Base-by-base conservation (phyloP, 768 basidiomycete species). In the Kwoniella sp. region DNA sequence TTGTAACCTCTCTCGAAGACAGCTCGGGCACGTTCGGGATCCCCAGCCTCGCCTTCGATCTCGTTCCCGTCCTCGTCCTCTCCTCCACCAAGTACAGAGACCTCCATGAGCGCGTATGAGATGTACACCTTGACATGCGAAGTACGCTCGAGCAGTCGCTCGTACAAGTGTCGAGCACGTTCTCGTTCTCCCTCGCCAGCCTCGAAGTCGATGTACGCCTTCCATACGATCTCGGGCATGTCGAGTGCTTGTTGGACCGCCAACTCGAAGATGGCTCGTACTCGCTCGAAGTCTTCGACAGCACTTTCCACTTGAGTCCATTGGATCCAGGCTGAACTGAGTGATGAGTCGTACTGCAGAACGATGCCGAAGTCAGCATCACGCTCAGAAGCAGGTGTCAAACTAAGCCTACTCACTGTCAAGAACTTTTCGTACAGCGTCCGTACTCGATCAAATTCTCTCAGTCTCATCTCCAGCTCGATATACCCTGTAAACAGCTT, bases 101-200 rank as follows among this genome's bases (percentile, higher is more conserved):
- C 89, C 81, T 98, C 95, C 73, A 97, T 96, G 71, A 90, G 85
- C 0, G 95, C 95, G 80, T 89, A 98, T 58, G 93, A 88, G 61
- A 96, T 91, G 93, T 93, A 98, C 41, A 77, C 79, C 82, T 97
- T 97, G 82, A 93, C 90, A 77, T 98, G 94, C 2, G 91, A 91
- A 69, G 92, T 95, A 55, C 90, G 84, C 31, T 86, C 82, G 54
- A 96, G 84, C 22, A 97, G 85, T 22, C 93, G 87, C 82, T 97
- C 94, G 78, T 96, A 97, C 45, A 98, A 78, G 5, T 85, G 84
- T n/a, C 95, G 85, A 1, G 91, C 89, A 17, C 86, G 85, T 63
- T 90, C 90, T 45, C 92, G 87, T 70, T 97, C 93, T 72, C 93
- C 93, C 80, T 96, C 93, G 65, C 91, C 90, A 62, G 89, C 87